phyloP scores from a whole-genome alignment of 2,329 filamentous ascomycete genomes.

The Conoideocrella luteorostrata region DNA sequence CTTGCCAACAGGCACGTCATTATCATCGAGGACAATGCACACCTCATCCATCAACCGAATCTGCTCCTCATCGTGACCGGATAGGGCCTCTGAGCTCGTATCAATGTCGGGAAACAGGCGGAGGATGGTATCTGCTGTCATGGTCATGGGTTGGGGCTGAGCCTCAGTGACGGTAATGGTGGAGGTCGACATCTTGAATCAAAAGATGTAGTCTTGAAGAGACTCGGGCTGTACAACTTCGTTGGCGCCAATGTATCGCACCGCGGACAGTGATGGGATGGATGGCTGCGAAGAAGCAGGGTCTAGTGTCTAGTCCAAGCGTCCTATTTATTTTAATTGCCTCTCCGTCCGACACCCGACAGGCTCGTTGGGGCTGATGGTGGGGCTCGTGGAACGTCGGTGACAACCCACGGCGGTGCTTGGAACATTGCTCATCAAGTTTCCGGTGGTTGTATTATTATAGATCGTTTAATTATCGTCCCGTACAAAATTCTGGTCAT shows the following conservation, averaged over 20 bases:
- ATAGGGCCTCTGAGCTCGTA: slow-evolving; percentile 66
- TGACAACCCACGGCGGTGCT: too few relatives aligned
- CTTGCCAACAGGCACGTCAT: slow-evolving; percentile 89
- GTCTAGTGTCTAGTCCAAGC: too few relatives aligned
- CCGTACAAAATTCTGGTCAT: too few relatives aligned
- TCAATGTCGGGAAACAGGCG: slow-evolving; percentile 81
- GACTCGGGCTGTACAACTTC: too few relatives aligned
- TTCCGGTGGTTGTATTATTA: too few relatives aligned
- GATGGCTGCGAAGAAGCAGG: neutral
- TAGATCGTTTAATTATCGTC: too few relatives aligned
- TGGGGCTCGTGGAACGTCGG: neutral
- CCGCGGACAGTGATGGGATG: neutral
- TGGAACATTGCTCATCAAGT: too few relatives aligned
- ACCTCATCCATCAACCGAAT: slow-evolving; percentile 98
- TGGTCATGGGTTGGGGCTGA: slow-evolving; percentile 62
- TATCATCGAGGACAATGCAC: slow-evolving; percentile 90
- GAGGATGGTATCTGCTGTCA: slow-evolving; percentile 81
- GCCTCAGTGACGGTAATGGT: slow-evolving; percentile 34
- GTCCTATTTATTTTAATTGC: neutral
- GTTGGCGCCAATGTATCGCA: too few relatives aligned
- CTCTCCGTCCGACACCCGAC: neutral
- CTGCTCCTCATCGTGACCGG: slow-evolving; percentile 94
- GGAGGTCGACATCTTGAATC: slow-evolving; percentile 26
- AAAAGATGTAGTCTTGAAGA: too few relatives aligned
- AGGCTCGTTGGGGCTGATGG: neutral